Conservation (phyloP, 1,284 basidiomycete genomes). For the Rhodotorula sp. region DNA sequence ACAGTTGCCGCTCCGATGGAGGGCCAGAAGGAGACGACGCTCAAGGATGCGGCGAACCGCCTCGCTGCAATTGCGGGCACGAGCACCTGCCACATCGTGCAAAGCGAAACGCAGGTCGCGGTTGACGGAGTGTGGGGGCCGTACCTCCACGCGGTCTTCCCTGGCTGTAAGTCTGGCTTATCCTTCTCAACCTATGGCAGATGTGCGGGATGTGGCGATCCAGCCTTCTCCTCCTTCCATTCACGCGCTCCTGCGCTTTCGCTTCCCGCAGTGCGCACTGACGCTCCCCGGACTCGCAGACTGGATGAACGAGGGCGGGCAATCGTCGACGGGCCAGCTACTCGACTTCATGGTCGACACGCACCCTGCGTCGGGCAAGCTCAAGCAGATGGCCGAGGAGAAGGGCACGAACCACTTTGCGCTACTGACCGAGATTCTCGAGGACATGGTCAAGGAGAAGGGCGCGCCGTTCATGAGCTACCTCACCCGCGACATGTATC, state of each 20-base stretch:
- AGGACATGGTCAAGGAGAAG: constrained; percentile 64
- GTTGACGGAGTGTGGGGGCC: constrained; percentile 97
- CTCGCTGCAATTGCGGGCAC: constrained; percentile 94
- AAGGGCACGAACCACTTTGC: constrained; percentile 54
- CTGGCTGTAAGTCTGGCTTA: constrained; percentile 60
- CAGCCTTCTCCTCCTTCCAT: no score
- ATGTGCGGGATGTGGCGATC: no score
- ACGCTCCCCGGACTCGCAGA: no score
- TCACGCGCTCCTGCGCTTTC: no score
- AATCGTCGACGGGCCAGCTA: constrained; percentile 92
- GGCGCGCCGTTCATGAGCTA: constrained; percentile 58
- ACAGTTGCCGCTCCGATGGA: constrained; percentile 81
- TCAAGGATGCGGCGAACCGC: constrained; percentile 63
- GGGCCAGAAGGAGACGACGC: constrained; percentile 51
- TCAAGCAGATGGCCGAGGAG: constrained; percentile 60
- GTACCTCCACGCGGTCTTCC: constrained; percentile 86
- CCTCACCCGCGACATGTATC: constrained; percentile 83
- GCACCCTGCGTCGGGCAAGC: constrained; percentile 76
- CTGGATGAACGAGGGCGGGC: constrained; percentile 99
- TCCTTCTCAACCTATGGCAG: background rate
- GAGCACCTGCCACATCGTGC: constrained; percentile 89
- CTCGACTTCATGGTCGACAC: constrained; percentile 88
- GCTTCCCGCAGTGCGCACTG: no score
- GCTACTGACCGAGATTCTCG: constrained; percentile 75
- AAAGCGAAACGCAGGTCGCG: constrained; percentile 72